Percentiles rank a stretch among this genome's conserved stretches.
phyloP scores from a whole-genome alignment of 148 eudicot genomes.

The Silene latifolia region DNA sequence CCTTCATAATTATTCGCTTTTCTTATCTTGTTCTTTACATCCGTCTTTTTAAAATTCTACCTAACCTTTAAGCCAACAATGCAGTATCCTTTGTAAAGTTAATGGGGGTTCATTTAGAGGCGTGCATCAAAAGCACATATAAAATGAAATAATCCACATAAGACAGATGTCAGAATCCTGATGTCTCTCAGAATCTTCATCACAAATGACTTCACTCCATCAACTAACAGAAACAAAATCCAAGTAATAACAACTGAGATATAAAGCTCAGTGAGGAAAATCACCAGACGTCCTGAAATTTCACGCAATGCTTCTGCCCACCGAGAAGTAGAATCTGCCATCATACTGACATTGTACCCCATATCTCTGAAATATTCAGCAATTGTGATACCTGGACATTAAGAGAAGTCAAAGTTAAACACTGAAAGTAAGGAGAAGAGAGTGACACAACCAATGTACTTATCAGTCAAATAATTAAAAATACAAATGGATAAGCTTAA shows the following conservation, averaged over 20 bases:
- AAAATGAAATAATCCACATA: no score
- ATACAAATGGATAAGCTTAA: neutral
- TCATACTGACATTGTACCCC: conserved; percentile 99
- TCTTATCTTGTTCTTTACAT: no score
- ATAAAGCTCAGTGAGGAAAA: conserved; percentile 13
- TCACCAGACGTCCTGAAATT: conserved; percentile 98
- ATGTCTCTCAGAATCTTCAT: no score
- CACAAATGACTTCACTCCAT: neutral
- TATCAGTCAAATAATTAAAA: neutral
- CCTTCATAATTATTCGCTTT: no score
- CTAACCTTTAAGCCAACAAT: no score
- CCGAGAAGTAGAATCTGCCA: conserved; percentile 99
- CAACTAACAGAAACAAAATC: neutral
- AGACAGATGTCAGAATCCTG: no score
- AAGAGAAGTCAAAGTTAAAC: conserved; percentile 1
- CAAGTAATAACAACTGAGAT: neutral
- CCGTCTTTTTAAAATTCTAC: no score
- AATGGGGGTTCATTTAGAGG: no score
- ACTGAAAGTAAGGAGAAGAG: neutral
- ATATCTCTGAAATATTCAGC: conserved; percentile 99
- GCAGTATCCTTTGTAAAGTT: no score
- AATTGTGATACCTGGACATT: conserved; percentile 75
- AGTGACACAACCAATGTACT: neutral
- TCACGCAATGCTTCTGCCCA: conserved; percentile 99
- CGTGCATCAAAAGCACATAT: no score